Evolutionary conservation across 805 yeast species (phyloP).

Genomic region (Dipodascus geniculatus): DNA sequence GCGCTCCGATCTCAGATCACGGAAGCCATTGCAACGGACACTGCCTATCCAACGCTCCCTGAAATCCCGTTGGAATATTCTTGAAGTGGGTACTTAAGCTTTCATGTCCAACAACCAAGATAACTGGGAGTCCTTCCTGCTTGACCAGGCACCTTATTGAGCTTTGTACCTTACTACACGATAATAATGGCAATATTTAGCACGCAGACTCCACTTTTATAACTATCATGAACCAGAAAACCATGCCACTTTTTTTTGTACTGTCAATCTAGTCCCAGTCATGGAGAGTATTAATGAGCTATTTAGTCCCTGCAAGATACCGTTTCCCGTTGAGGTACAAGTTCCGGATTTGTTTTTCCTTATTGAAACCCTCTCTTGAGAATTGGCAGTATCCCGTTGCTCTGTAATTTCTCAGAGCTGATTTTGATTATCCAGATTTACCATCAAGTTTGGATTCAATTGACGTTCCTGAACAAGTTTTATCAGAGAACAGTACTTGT

Average conservation of each 20-base stretch:
- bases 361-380: not conserved
- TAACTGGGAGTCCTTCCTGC: no score
- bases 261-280: not conserved
- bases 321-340: not conserved
- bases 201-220: not conserved
- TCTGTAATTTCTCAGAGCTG: no score
- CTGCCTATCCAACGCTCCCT: no score
- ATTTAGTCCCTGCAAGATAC: not conserved
- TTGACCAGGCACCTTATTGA: not conserved
- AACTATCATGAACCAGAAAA: not conserved
- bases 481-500: not conserved
- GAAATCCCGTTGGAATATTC: not conserved
- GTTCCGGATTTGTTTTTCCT: not conserved
- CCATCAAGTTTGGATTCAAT: no score
- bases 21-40: no score
- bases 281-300: no score
- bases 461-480: no score
- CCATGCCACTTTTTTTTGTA: not conserved
- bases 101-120: not conserved
- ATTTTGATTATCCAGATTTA: no score
- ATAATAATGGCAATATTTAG: not conserved
- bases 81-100: not conserved
- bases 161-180: not conserved
- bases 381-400: not conserved
- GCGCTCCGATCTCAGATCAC: no score